These are phyloP conservation scores for Serendipita sp. DNA, from an alignment of 768 basidiomycete species.

Conservation along the genomic window DNA sequence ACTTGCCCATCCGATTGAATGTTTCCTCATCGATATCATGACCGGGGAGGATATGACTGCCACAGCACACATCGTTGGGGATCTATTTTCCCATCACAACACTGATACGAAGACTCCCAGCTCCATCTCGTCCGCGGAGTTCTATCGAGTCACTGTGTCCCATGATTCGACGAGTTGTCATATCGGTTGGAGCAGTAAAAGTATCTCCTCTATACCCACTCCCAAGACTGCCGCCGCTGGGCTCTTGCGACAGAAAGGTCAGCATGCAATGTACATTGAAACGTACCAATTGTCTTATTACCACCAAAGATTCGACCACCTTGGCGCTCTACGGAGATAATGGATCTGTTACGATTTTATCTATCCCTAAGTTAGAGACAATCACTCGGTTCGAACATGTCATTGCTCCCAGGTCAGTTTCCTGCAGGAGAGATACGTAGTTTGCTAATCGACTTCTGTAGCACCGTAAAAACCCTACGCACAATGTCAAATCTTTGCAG, in stretches of 20 bases:
- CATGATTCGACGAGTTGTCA: not conserved
- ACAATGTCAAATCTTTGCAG: not conserved
- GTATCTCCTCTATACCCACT: not conserved
- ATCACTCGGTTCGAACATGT: not conserved
- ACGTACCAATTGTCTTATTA: too few species aligned
- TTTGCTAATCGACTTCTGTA: not conserved
- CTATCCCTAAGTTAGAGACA: not conserved
- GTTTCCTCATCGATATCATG: not conserved
- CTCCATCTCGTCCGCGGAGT: not conserved
- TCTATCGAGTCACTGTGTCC: constrained; percentile 2
- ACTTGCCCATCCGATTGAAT: not conserved
- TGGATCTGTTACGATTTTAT: not conserved
- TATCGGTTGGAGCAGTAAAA: not conserved
- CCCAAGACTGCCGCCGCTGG: not conserved
- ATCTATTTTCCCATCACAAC: not conserved
- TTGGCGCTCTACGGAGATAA: not conserved
- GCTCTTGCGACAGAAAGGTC: not conserved
- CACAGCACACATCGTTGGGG: not conserved
- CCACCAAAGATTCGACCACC: not conserved
- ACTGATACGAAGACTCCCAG: not conserved
- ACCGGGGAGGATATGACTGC: not conserved
- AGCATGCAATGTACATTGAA: too few species aligned
- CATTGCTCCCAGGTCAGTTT: not conserved
- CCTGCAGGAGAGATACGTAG: not conserved
- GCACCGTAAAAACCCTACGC: not conserved